Conservation (phyloP, 768 basidiomycete genomes). For the Phylloporus arenicola region DNA sequence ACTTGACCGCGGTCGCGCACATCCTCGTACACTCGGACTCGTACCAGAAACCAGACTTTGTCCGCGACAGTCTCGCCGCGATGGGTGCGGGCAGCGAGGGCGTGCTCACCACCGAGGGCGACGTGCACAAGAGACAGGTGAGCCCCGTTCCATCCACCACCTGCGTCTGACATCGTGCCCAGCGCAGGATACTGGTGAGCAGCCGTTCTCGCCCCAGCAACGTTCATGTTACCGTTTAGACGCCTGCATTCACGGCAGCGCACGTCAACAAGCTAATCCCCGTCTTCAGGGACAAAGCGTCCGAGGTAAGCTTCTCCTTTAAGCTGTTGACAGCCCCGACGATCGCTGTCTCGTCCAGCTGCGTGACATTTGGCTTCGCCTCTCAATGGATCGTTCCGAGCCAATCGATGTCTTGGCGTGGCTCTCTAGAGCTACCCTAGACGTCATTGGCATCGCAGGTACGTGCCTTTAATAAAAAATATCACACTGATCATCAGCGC, state of each 20-base stretch:
- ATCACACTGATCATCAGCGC: not conserved
- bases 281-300: slow-evolving; percentile 56
- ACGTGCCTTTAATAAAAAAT: slow-evolving; percentile 3
- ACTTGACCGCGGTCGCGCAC: slow-evolving; percentile 51
- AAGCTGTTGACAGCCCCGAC: not conserved
- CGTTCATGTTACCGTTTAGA: slow-evolving; percentile 22
- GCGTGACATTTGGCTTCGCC: slow-evolving; percentile 39
- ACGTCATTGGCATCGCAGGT: slow-evolving; percentile 74
- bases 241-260: slow-evolving; percentile 46
- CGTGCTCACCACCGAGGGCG: slow-evolving; percentile 49
- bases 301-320: slow-evolving; percentile 34
- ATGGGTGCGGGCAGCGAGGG: slow-evolving; percentile 50
- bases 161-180: slow-evolving; percentile 1
- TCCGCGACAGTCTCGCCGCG: slow-evolving; percentile 44
- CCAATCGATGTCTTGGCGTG: slow-evolving; percentile 57
- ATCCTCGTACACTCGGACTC: slow-evolving; percentile 53
- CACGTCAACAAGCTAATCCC: slow-evolving; percentile 48
- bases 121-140: slow-evolving; percentile 51
- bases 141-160: not conserved
- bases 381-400: slow-evolving; percentile 15
- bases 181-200: slow-evolving; percentile 51
- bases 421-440: slow-evolving; percentile 65
- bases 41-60: slow-evolving; percentile 59
- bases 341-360: slow-evolving; percentile 30
- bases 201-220: not conserved